A percentile compares a stretch with the other conserved stretches of the same genome.
Conservation (phyloP, 2,329 filamentous ascomycete genomes). For the Venturia nashicola region DNA sequence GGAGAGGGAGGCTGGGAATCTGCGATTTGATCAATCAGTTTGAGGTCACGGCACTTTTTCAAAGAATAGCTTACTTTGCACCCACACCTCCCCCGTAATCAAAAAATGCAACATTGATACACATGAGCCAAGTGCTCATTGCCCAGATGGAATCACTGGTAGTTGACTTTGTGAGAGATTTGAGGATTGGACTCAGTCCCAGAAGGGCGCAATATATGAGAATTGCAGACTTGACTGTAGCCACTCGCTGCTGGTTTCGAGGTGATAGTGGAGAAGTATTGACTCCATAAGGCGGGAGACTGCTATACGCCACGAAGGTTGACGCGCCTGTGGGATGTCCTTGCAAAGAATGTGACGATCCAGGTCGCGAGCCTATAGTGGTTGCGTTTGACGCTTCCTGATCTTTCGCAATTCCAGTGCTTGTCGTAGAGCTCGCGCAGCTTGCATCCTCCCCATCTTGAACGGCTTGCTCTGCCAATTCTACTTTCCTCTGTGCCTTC, state of each 20-base stretch:
- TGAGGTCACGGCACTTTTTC: neutral
- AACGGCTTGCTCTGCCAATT: slow-evolving; percentile 5
- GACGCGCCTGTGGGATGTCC: slow-evolving; percentile 18
- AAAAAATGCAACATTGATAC: slow-evolving; percentile 96
- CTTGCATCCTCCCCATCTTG: slow-evolving; percentile 20
- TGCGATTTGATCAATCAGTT: slow-evolving; percentile 19
- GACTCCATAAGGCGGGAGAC: slow-evolving; percentile 23
- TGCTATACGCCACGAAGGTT: slow-evolving; percentile 30
- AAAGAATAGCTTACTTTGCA: slow-evolving; percentile 30
- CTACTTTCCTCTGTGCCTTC: slow-evolving; percentile 24
- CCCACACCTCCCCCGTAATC: slow-evolving; percentile 70
- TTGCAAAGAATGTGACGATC: slow-evolving; percentile 1
- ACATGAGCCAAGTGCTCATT: slow-evolving; percentile 82
- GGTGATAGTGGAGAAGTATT: slow-evolving; percentile 33
- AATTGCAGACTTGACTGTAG: slow-evolving; percentile 81
- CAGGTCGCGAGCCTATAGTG: slow-evolving; percentile 19
- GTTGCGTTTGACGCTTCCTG: slow-evolving; percentile 15
- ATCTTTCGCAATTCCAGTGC: neutral
- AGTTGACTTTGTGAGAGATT: slow-evolving; percentile 87
- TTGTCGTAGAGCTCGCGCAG: slow-evolving; percentile 11
- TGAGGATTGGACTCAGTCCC: slow-evolving; percentile 86
- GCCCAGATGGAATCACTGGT: slow-evolving; percentile 95
- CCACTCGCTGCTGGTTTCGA: slow-evolving; percentile 51
- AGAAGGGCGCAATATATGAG: slow-evolving; percentile 89
- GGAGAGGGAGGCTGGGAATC: slow-evolving; percentile 64